Evolutionary conservation across 208 protist species (phyloP).

Genomic region (Leishmania martiniquensis): DNA sequence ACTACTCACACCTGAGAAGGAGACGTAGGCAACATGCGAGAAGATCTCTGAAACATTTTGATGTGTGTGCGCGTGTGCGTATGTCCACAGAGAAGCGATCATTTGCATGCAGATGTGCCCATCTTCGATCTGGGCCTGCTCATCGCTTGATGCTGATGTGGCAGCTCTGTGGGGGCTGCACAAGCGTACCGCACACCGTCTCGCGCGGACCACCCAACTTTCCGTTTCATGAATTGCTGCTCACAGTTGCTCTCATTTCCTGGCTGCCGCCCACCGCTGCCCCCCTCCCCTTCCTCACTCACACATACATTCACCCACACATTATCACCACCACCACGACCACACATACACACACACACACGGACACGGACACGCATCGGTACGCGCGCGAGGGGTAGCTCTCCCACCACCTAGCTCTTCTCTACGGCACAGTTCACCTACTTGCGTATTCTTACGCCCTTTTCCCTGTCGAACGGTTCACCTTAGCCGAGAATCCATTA

Average conservation of each 20-base stretch:
- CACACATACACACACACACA: too few relatives aligned
- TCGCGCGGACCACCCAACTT: neutral
- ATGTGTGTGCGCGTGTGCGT: neutral
- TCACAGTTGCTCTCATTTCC: neutral
- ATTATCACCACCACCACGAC: too few relatives aligned
- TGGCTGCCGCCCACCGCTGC: neutral
- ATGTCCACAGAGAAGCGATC: too few relatives aligned
- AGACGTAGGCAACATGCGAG: neutral
- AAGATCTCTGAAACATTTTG: neutral
- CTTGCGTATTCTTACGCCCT: neutral
- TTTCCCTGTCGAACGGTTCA: constrained; percentile 1
- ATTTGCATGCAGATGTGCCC: neutral
- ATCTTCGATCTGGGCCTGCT: neutral
- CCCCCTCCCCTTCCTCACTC: too few relatives aligned
- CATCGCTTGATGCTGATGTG: neutral
- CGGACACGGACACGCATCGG: neutral
- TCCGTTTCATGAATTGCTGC: neutral
- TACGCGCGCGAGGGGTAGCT: neutral
- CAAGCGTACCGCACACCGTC: neutral
- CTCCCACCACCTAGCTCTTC: neutral
- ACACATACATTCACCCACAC: too few relatives aligned
- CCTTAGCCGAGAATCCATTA: constrained; percentile 3
- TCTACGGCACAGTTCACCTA: neutral
- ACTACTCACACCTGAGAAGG: neutral
- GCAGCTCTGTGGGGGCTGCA: neutral